These are phyloP conservation scores for Leptographium wingfieldii DNA, from an alignment of 2,329 filamentous ascomycete species.

Conservation along the genomic window DNA sequence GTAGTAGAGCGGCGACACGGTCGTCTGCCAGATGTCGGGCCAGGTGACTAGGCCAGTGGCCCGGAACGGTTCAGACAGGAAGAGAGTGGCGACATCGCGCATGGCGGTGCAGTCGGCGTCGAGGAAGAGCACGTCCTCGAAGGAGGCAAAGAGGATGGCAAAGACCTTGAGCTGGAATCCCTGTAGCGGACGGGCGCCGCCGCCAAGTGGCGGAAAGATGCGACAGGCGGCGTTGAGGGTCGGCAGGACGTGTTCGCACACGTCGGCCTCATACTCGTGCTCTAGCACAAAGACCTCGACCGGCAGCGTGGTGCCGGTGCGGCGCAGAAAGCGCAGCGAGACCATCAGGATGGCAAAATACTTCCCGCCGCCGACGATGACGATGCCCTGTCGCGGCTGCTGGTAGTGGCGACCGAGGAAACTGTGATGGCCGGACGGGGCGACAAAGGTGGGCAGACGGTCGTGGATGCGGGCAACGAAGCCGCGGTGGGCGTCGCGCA, in stretches of 20 bases:
- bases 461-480: not conserved
- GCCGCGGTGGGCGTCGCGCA: conserved; percentile 5
- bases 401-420: conserved; percentile 3
- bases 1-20: conserved; percentile 30
- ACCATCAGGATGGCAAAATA: conserved; percentile 37
- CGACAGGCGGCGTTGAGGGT: conserved; percentile 21
- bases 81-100: conserved; percentile 24
- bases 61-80: conserved; percentile 35
- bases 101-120: conserved; percentile 43
- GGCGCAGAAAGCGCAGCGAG: conserved; percentile 37
- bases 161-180: conserved; percentile 45
- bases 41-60: conserved; percentile 41
- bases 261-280: conserved; percentile 16
- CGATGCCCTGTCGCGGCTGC: conserved; percentile 26
- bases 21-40: conserved; percentile 40
- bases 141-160: conserved; percentile 44
- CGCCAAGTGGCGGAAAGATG: conserved; percentile 16
- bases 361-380: conserved; percentile 34
- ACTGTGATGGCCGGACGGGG: too few species aligned
- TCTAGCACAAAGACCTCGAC: conserved; percentile 26
- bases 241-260: conserved; percentile 20
- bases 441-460: not conserved
- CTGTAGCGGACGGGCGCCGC: conserved; percentile 14
- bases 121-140: conserved; percentile 45
- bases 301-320: conserved; percentile 34